Evolutionary conservation across 2,329 filamentous ascomycete genomes (phyloP), one percentile per base, ranked within the genome.

Genomic region (Monosporascus sp.): DNA sequence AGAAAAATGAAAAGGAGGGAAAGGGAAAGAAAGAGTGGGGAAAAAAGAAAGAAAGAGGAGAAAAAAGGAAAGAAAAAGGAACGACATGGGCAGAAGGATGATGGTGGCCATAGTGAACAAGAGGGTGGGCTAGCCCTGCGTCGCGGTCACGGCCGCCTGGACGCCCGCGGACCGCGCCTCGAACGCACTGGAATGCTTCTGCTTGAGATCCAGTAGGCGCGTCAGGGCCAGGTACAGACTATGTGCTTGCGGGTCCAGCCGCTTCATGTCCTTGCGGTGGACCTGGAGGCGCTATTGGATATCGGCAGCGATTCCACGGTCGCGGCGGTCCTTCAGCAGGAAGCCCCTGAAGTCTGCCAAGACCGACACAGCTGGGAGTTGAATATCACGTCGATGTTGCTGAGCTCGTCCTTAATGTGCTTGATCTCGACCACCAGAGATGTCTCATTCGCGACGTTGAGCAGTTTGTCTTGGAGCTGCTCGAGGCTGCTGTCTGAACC

Each of bases 401-500:
- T 81, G 20, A 87, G 75, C 66, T 88, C 83, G 60, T 88, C 84
- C 20, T 81, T 77, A 50, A 87, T 86, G 60, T 87, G 84, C 62
- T 87, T 87, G 48, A 80, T 81, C 60, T 87, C 83, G 0, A 80
- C 76, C 0, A 87, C 72, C 1, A 86, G 72, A 48, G 80, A 75
- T 0, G 82, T 85, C 63, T 86, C 83, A 3, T 74, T 71, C 37
- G 79, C 77, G 50, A 86, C 85, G 50, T 85, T 80, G 1, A 83
- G 73, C 4, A 84, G 68, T 6, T 75, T 74, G 60, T 83, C 79
- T n/a, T 79, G 74, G 51, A 82, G 77, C 36, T 76, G 31, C 11
- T 35, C 31, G 2, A 58, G 44, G 48, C 17, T 57, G 15, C 55
- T 49, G 18, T 54, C 22, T 15, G 57, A 38, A 5, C 50, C 49